Evolutionary conservation across 106 monocot species (phyloP), one percentile per base, ranked within the genome.

Genomic region (Vanilla planifolia): DNA sequence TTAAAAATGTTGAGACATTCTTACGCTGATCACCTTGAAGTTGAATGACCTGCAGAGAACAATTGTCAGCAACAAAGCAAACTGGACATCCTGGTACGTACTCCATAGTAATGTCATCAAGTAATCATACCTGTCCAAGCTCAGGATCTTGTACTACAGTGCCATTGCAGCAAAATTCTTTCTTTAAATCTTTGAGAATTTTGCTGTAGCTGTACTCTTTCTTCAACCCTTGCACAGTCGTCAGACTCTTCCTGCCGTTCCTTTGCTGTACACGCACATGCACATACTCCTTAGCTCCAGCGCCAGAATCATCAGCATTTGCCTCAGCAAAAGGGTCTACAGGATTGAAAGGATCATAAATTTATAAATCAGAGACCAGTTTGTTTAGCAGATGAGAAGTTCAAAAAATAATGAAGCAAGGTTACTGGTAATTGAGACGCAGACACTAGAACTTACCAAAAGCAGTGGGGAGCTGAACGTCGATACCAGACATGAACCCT

Each of bases 11-110:
- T 4, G 92, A 78, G 2, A 92, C 92, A 60, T 88, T 92, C 71
- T 92, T 88, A 26, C 92, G 75, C 67, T 92, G 88, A 71, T 92
- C 92, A 37, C 92, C 92, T 65, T 92, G 92, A n/a, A 92, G 88
- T 67, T 92, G 92, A 66, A 92, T 92, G 56, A 92, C 92, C 86
- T 92, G 61, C 20, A 55, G 28, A 60, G n/a, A n/a, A n/a, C n/a
- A n/a, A n/a, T n/a, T n/a, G n/a, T n/a, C n/a, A n/a, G n/a, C n/a
- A n/a, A n/a, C n/a, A n/a, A n/a, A n/a, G n/a, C n/a, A n/a, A n/a
- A n/a, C n/a, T n/a, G n/a, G n/a, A n/a, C n/a, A n/a, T n/a, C n/a
- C n/a, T n/a, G n/a, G n/a, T n/a, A n/a, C n/a, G n/a, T n/a, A n/a
- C n/a, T n/a, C n/a, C n/a, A n/a, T n/a, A n/a, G n/a, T n/a, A n/a